Evolutionary conservation across 208 protist genomes (phyloP), one percentile per base, ranked within the genome.

Genomic region (Acanthamoeba comandoni): DNA sequence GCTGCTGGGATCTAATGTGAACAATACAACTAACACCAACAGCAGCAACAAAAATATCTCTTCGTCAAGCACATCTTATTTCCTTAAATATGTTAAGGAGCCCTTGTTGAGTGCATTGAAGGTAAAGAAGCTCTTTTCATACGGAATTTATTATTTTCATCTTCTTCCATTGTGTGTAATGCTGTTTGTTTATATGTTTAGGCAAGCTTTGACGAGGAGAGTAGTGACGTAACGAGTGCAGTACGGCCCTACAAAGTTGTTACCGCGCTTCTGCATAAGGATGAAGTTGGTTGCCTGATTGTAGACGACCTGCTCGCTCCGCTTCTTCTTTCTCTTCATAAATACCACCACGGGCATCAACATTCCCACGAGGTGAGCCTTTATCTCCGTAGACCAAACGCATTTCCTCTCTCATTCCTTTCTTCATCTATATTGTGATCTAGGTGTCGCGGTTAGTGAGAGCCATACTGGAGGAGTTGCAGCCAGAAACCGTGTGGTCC

Each of bases 201-300:
- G 19, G 29, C n/a, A 77, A 48, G 3, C 17, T 77, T 77, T 24
- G 67, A 24, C 24, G 67, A 77, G 26, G 24, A 24, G n/a, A n/a
- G 26, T 5, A 31, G 26, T 7, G 67, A 77, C 5, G 43, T 24
- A 4, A 39, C 19, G 19, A 31, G 19, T 77, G 67, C 67, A 4
- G 22, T 77, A 8, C 67, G 67, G 4, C 67, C 67, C 24, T 77
- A 77, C 26, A 77, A 77, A 77, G 43, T 77, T 24, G n/a, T 77
- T 24, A 77, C 67, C 26, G 24, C 67, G n/a, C 29, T 77, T 24
- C 19, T 77, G 3, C 24, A 77, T 39, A 77, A 77, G 29, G 67
- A 39, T 35, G 67, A 77, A 77, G 29, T 77, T 77, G 67, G 22
- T n/a, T 39, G 26, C 19, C 22, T n/a, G n/a, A 77, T 77, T 35